Evolutionary conservation across 2,329 filamentous ascomycete genomes (phyloP), one percentile per base, ranked within the genome.

Genomic region (Claviceps humidiphila): DNA sequence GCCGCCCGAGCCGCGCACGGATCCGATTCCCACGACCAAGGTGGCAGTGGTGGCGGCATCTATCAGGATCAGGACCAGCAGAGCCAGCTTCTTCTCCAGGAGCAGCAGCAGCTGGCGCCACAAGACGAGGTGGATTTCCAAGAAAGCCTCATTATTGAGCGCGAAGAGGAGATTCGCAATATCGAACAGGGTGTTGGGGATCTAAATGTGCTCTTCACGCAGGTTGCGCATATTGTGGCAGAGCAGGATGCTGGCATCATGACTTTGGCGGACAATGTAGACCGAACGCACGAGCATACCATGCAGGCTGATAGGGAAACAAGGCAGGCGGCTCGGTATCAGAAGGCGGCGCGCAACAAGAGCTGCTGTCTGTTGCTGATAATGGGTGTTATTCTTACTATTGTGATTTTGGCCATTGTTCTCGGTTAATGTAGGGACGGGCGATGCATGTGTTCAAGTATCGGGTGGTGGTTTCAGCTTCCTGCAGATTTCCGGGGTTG

Each of bases 91-190:
- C 45, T 47, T 11, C 72, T 75, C 53, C 76, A 81, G 46, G 75
- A 81, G 57, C 82, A 86, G 63, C 77, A 85, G 59, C 87, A 88
- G 52, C 76, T 97, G 8, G 93, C 90, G 1, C 80, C 88, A 30
- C 93, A 98, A 67, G 85, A 89, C 60, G 94, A 98, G 64, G 93
- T 98, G 44, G 91, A 98, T 65, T 98, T 96, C 72, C 93, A 98
- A 65, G 93, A 98, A 60, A 84, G 86, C 16, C 75, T 98, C 54
- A 98, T 98, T 64, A 84, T 94, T 55, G 91, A 98, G 74, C 89
- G 94, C 51, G 93, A 98, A 68, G 83, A 89, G 53, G 93, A 98
- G 72, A 98, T 98, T 59, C 84, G 90, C 56, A 94, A 95, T 65
- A 98, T 98, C 62, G 93, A 97, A 71, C 90, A 96, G 68, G 89